Percentiles rank a stretch among this genome's conserved stretches.
Conservation (phyloP, 2,329 filamentous ascomycete species). For the Fusarium sp. region DNA sequence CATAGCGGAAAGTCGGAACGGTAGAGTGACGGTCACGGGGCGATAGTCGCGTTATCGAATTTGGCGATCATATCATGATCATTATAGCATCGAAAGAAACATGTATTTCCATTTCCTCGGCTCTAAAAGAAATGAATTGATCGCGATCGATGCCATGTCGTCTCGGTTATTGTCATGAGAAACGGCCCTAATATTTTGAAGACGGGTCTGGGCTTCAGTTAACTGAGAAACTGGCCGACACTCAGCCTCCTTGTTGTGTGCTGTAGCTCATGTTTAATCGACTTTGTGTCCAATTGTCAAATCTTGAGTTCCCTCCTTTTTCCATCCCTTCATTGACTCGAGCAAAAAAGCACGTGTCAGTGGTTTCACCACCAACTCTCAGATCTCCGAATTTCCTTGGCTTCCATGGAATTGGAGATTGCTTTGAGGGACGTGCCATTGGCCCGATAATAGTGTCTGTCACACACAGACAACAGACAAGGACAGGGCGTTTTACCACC, state of each 20-base stretch:
- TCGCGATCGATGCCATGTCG: slow-evolving; percentile 4
- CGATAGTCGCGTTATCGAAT: neutral
- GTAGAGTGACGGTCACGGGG: neutral
- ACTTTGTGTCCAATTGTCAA: neutral
- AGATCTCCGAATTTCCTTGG: slow-evolving; percentile 24
- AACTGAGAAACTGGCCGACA: neutral
- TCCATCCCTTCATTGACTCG: neutral
- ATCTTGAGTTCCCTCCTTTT: neutral
- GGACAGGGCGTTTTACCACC: slow-evolving; percentile 10
- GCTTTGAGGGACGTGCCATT: slow-evolving; percentile 13
- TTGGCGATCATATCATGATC: neutral
- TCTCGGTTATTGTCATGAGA: slow-evolving; percentile 9
- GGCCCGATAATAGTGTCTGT: slow-evolving; percentile 24
- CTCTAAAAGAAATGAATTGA: neutral
- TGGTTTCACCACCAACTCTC: slow-evolving; percentile 18
- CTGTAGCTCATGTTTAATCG: neutral
- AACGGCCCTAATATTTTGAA: slow-evolving; percentile 24
- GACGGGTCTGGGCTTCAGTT: slow-evolving; percentile 9
- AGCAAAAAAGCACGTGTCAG: slow-evolving; percentile 18
- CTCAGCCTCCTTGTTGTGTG: neutral
- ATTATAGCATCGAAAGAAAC: neutral
- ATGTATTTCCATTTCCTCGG: neutral
- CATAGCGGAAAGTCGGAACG: neutral
- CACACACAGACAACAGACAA: slow-evolving; percentile 5
- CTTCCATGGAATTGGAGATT: slow-evolving; percentile 27